Base-by-base conservation (phyloP, 441 rosid genomes). In the California macrophylla region DNA sequence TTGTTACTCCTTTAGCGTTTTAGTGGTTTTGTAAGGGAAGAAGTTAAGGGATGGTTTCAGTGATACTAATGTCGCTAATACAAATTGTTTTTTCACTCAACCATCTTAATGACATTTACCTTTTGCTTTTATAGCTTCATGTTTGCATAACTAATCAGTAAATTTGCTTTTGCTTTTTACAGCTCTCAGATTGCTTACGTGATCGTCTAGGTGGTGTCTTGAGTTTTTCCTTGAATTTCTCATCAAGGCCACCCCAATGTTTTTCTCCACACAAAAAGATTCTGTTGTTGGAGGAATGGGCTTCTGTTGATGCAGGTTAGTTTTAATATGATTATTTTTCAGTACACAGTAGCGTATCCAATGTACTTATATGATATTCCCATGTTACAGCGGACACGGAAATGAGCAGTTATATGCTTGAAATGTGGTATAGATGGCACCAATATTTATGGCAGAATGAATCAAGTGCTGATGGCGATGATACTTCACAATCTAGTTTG, bases 361-460 rank as follows among this genome's bases (percentile, higher is more conserved):
- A 66, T 23, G 28, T 34, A 47, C 69, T 68, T 26, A 78, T 68
- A 23, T 69, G 71, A 66, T 72, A 62, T 21, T 71, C 66, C 34
- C 68, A 38, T 72, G 62, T 76, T 79, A 63, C 88, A 94, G 99
- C 72, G 72, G 83, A 83, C 77, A 69, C 79, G 72, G 87, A 85
- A 80, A 69, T 95, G 45, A 54, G 85, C 26, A 80, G 87, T 76
- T 85, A 80, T 79, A 85, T 87, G 81, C 91, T 90, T 72, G 99
- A 95, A 83, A 85, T 95, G 88, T 89, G 97, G 97, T 89, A 83
- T 72, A 80, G 87, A 81, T 95, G 99, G 99, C 98, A 95, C 78
- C 85, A 86, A 56, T 84, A 86, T 74, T 70, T 95, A 83, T 92
- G 99, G 76, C 90, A 90, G 99, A 80, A 76, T 66, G 76, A 81